These are phyloP conservation scores for Penicillium steckii DNA, from an alignment of 495 filamentous ascomycete genomes.

Conservation along the genomic window DNA sequence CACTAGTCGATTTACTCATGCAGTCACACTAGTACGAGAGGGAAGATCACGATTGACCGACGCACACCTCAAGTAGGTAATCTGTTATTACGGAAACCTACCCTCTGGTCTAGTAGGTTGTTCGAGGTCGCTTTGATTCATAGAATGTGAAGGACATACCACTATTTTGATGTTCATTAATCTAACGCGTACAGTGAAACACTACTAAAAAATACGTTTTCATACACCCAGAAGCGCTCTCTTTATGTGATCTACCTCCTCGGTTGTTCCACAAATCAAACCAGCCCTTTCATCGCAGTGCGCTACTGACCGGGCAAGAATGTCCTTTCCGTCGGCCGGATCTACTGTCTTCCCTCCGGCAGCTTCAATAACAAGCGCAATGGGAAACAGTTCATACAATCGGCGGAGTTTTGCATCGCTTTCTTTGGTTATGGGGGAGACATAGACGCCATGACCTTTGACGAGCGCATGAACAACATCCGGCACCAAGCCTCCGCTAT, in stretches of 20 bases:
- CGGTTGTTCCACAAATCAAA: constrained; percentile 45
- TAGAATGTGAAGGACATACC: too few relatives aligned
- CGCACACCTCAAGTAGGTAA: too few relatives aligned
- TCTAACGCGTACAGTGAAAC: too few relatives aligned
- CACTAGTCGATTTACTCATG: too few relatives aligned
- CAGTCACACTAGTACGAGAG: too few relatives aligned
- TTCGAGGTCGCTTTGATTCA: too few relatives aligned
- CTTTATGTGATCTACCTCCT: constrained; percentile 40
- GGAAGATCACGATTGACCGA: too few relatives aligned
- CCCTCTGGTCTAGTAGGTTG: too few relatives aligned
- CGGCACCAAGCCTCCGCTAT: constrained; percentile 52
- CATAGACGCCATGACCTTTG: constrained; percentile 52
- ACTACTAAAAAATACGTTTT: too few relatives aligned
- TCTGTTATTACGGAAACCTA: too few relatives aligned
- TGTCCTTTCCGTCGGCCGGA: constrained; percentile 32
- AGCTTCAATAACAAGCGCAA: constrained; percentile 52
- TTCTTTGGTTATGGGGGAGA: constrained; percentile 43
- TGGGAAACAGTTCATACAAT: constrained; percentile 49
- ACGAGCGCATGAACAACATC: constrained; percentile 52
- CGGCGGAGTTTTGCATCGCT: constrained; percentile 50
- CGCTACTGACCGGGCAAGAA: constrained; percentile 33
- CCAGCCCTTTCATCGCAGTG: constrained; percentile 46
- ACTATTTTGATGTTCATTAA: too few relatives aligned
- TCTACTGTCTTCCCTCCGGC: constrained; percentile 48
- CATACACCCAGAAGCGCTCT: constrained; percentile 11